phyloP scores from a whole-genome alignment of 805 yeast species.

The Nakazawaea anatomiae region DNA sequence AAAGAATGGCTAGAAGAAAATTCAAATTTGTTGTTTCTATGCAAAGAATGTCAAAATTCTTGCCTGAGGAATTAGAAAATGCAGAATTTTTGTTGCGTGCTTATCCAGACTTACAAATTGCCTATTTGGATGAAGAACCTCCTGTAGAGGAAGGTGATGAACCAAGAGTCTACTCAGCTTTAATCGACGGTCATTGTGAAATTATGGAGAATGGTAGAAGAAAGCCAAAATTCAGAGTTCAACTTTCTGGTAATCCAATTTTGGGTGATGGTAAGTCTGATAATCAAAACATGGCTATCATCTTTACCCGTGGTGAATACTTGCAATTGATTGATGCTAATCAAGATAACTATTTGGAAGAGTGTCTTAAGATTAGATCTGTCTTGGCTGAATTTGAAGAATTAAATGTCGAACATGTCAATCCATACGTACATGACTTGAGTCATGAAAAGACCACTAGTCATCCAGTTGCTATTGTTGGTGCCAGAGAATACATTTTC shows the following conservation, averaged over 20 bases:
- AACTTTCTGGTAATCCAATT: slow-evolving; percentile 78
- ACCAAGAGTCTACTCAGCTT: slow-evolving; percentile 66
- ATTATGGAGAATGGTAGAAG: slow-evolving; percentile 66
- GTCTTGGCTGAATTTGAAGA: slow-evolving; percentile 82
- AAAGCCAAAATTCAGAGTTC: slow-evolving; percentile 71
- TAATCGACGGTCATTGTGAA: slow-evolving; percentile 79
- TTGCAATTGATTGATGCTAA: slow-evolving; percentile 82
- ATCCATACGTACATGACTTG: slow-evolving; percentile 76
- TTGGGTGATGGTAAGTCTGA: slow-evolving; percentile 88
- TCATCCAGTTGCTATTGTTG: slow-evolving; percentile 78
- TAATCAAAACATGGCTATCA: slow-evolving; percentile 76
- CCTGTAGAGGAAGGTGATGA: slow-evolving; percentile 66
- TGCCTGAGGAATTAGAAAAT: slow-evolving; percentile 68
- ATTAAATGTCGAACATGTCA: slow-evolving; percentile 65
- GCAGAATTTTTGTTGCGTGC: slow-evolving; percentile 79
- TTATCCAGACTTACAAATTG: slow-evolving; percentile 82
- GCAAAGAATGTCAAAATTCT: slow-evolving; percentile 75
- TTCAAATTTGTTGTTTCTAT: slow-evolving; percentile 77
- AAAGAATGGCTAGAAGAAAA: slow-evolving; percentile 81
- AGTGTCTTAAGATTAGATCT: slow-evolving; percentile 77
- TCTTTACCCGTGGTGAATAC: slow-evolving; percentile 81
- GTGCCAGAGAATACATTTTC: slow-evolving; percentile 84
- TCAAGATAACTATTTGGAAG: slow-evolving; percentile 82
- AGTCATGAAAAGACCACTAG: slow-evolving; percentile 44
- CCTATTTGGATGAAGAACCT: slow-evolving; percentile 92